A percentile compares a stretch with the other conserved stretches of the same genome.
Conservation (phyloP, 371 early-diverging fungal genomes). For the Syncephalastrum racemosum region DNA sequence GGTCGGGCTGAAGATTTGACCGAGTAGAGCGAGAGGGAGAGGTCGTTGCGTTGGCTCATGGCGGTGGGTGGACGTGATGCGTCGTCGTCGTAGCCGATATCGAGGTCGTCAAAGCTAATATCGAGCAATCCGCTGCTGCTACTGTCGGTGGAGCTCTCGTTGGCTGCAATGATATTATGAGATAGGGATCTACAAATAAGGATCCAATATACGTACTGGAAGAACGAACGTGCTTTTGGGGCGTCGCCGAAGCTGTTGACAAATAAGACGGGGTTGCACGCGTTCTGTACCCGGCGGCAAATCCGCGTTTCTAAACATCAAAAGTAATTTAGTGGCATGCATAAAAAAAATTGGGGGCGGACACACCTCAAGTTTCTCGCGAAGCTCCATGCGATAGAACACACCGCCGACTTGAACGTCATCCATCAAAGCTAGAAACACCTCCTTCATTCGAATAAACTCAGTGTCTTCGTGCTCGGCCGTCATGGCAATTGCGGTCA, state of each 20-base stretch:
- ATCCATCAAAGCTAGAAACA: constrained; percentile 57
- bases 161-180: not conserved
- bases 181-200: too few relatives aligned
- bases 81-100: constrained; percentile 34
- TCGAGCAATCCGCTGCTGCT: constrained; percentile 5
- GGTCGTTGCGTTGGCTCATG: constrained; percentile 7
- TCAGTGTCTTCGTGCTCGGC: constrained; percentile 63
- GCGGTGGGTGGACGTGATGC: constrained; percentile 8
- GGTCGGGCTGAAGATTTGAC: constrained; percentile 25
- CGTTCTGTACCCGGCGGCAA: constrained; percentile 4
- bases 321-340: constrained; percentile 7
- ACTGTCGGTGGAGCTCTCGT: constrained; percentile 1
- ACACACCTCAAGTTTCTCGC: constrained; percentile 55
- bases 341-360: not conserved
- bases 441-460: constrained; percentile 58
- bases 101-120: constrained; percentile 34
- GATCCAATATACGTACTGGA: constrained; percentile 6
- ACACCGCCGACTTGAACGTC: constrained; percentile 56
- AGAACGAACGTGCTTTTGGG: not conserved
- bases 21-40: constrained; percentile 19
- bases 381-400: constrained; percentile 55
- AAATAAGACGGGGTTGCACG: constrained; percentile 6
- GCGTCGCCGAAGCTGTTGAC: constrained; percentile 5
- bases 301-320: constrained; percentile 19
- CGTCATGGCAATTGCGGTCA: constrained; percentile 58